Evolutionary conservation across 495 filamentous ascomycete genomes (phyloP), one percentile per base, ranked within the genome.

Genomic region (Aspergillus egyptiacus): DNA sequence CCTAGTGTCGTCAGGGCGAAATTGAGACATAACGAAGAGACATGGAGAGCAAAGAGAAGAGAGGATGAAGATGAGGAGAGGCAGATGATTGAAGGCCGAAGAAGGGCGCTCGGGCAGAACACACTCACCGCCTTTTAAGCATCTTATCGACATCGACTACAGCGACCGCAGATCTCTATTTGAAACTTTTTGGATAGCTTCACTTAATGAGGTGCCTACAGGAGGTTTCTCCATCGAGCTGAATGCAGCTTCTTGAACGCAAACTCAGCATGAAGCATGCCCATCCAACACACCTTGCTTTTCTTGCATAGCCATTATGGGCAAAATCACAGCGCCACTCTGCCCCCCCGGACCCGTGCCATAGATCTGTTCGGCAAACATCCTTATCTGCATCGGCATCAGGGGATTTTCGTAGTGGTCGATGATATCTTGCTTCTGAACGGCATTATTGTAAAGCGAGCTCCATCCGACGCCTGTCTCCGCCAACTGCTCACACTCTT

Each of bases 321-420:
- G 28, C 28, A 31, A 13, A 31, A 31, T 31, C 33, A 37, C 35
- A 37, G 8, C 17, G 19, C 8, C 35, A 2, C 33, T 36, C 14
- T 2, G 15, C 28, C 28, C 28, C 28, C 9, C 28, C 28, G 9
- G 28, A 3, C 4, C 28, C 28, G 3, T 6, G 9, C 28, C 22
- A 23, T 24, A 31, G 3, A 28, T 28, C 14, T 31, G 25, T 10
- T 43, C 14, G 15, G 20, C n/a, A 31, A 43, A 10, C 25, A 19
- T 30, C 25, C 63, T 48, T 53, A 75, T 47, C 63, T 75, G 74
- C 66, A 74, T 72, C 7, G 67, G 61, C 50, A 76, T 66, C 2
- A n/a, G 30, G 3, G 13, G 0, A 25, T 72, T 58, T 3, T 61
- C 63, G 39, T 76, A 76, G 14, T 68, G 63, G 22, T 66, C 61